These are phyloP conservation scores for Claviceps sp. DNA, from an alignment of 2,329 filamentous ascomycete genomes.

Conservation along the genomic window DNA sequence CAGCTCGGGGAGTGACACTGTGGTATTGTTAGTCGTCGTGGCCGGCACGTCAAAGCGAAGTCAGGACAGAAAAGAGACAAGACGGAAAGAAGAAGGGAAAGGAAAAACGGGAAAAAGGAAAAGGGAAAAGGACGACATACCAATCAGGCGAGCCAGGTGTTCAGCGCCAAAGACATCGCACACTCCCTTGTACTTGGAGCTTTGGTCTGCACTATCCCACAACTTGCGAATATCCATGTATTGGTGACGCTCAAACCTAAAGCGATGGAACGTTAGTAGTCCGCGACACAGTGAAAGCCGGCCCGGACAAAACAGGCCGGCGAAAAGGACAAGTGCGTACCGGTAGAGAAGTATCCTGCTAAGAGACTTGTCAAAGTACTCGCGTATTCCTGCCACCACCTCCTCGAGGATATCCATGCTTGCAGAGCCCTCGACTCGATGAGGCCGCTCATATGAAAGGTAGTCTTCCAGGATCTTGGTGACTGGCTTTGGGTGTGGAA, in stretches of 20 bases:
- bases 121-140: conserved; percentile 35
- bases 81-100: neutral
- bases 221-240: conserved; percentile 65
- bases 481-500: conserved; percentile 67
- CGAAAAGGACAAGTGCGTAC: conserved; percentile 23
- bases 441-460: conserved; percentile 52
- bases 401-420: conserved; percentile 83
- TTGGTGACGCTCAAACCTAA: conserved; percentile 81
- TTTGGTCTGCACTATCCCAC: conserved; percentile 49
- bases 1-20: conserved; percentile 82
- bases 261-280: neutral
- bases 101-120: neutral
- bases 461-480: conserved; percentile 72
- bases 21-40: neutral
- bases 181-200: conserved; percentile 55
- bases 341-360: conserved; percentile 79
- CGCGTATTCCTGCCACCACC: conserved; percentile 69
- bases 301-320: neutral
- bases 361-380: conserved; percentile 88
- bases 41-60: neutral
- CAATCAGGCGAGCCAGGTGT: conserved; percentile 77
- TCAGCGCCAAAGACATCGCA: conserved; percentile 85
- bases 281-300: neutral
- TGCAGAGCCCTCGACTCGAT: conserved; percentile 50
- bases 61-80: neutral